Evolutionary conservation across 495 filamentous ascomycete genomes (phyloP).

Genomic region (Podospora didyma): DNA sequence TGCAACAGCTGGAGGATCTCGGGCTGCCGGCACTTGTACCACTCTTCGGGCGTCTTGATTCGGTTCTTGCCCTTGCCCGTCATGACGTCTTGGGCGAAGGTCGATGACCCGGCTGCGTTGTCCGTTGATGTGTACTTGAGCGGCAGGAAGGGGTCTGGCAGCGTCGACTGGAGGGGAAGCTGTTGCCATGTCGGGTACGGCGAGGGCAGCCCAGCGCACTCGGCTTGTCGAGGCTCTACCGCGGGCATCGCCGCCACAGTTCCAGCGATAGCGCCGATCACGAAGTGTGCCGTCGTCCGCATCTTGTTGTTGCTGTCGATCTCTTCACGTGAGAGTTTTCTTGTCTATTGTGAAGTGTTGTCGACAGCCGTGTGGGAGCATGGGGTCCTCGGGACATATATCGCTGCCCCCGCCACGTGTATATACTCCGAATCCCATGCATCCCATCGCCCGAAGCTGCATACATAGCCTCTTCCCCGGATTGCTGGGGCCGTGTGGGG

Average conservation of each 20-base stretch:
- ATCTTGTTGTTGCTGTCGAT: neutral
- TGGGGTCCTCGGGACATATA: neutral
- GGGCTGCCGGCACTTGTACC: constrained; percentile 49
- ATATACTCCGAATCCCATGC: neutral
- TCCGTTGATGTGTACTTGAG: constrained; percentile 41
- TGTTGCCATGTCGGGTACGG: constrained; percentile 38
- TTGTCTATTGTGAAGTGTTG: neutral
- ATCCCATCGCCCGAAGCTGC: neutral
- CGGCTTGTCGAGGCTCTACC: constrained; percentile 7
- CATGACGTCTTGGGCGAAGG: constrained; percentile 36
- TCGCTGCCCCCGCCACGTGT: neutral
- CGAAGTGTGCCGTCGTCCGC: neutral
- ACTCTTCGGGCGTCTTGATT: constrained; percentile 43
- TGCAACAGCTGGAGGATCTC: constrained; percentile 50
- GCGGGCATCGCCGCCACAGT: neutral
- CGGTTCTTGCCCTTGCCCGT: constrained; percentile 37
- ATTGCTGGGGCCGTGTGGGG: neutral
- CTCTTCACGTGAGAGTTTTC: neutral
- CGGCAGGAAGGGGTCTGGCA: constrained; percentile 49
- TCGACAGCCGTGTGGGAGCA: neutral
- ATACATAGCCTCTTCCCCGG: neutral
- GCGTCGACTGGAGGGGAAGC: constrained; percentile 36
- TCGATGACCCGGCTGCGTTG: constrained; percentile 26
- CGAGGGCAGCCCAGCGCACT: constrained; percentile 35
- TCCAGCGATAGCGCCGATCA: constrained; percentile 4